Evolutionary conservation across 75 land plant species (phyloP), one percentile per base, ranked within the genome.

Genomic region (Adiantum capillusveneris): DNA sequence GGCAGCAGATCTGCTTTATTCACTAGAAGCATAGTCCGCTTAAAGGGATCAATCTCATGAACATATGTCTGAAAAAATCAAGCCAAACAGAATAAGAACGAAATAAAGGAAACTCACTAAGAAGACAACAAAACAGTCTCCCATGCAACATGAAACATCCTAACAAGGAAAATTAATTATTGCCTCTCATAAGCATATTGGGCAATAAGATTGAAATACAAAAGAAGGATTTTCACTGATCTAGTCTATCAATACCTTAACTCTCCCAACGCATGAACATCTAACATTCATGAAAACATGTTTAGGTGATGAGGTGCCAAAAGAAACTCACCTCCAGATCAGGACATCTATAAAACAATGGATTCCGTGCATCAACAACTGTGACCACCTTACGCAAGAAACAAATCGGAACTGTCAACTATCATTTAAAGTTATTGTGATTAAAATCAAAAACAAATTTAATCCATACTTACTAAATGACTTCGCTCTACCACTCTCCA

Each of bases 281-380:
- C n/a, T n/a, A n/a, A n/a, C n/a, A n/a, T n/a, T n/a, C n/a, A n/a
- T n/a, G n/a, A n/a, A n/a, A n/a, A n/a, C n/a, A n/a, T n/a, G n/a
- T n/a, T n/a, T n/a, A n/a, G n/a, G n/a, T n/a, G n/a, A n/a, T n/a
- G n/a, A n/a, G n/a, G n/a, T n/a, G n/a, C n/a, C n/a, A n/a, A n/a
- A 59, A 39, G 21, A 14, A 12, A 29, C 42, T 56, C 66, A 95
- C 99, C 99, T 95, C 99, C 63, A 95, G 81, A 72, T 95, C 99
- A 69, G 88, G 88, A 52, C 96, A 95, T 18, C 91, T 82, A 53
- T 95, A 95, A 57, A 95, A 95, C 36, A 95, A 63, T 6, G 99
- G 99, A 69, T 95, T 80, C 25, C 99, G 78, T 16, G 92, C 87
- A 86, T 95, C 99, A 72, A 95, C 99, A 46, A 95, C 99, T 82